phyloP scores from a whole-genome alignment of 2,329 filamentous ascomycete genomes.

The Aulographum hederae region DNA sequence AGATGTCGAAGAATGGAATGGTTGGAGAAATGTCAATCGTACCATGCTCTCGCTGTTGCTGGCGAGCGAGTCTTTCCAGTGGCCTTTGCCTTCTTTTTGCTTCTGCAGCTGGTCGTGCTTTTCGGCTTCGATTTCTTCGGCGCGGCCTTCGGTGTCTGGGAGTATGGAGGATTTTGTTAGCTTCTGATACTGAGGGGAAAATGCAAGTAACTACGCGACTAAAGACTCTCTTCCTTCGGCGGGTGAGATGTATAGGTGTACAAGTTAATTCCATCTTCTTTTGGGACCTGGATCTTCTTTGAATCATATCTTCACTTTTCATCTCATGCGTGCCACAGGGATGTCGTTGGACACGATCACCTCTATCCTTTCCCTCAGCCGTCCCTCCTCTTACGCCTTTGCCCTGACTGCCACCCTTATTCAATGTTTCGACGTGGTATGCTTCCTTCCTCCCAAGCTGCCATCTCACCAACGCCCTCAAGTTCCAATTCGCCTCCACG shows the following conservation, averaged over 20 bases:
- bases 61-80: constrained; percentile 65
- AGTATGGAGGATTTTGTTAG: neutral
- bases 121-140: constrained; percentile 24
- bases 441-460: too few relatives aligned
- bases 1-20: too few relatives aligned
- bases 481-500: neutral
- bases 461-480: too few relatives aligned
- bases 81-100: constrained; percentile 40
- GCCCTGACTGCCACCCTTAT: too few relatives aligned
- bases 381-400: too few relatives aligned
- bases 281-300: too few relatives aligned
- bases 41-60: constrained; percentile 65
- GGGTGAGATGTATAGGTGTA: too few relatives aligned
- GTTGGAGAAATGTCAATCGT: constrained; percentile 12
- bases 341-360: too few relatives aligned
- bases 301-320: too few relatives aligned
- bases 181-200: neutral
- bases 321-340: too few relatives aligned
- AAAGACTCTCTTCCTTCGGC: neutral
- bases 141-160: constrained; percentile 23
- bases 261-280: neutral
- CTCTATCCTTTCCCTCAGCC: too few relatives aligned
- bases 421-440: too few relatives aligned
- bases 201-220: neutral
- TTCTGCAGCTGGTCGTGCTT: constrained; percentile 44